Conservation (phyloP, 176 grass and related monocot genomes). For the Tillandsia leiboldiana region DNA sequence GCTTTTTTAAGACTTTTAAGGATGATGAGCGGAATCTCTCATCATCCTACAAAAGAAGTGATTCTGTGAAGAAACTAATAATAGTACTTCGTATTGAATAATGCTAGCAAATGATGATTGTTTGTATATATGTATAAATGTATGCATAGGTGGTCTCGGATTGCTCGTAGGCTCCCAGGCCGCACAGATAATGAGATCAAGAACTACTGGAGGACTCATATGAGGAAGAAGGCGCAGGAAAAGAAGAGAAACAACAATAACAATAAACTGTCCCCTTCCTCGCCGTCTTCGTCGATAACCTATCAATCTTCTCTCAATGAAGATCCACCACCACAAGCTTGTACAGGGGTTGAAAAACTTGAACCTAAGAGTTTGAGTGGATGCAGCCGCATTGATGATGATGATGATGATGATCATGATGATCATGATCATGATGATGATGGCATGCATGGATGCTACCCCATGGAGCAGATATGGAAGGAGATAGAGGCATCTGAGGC, state of each 20-base stretch:
- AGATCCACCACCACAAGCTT: conserved; percentile 20
- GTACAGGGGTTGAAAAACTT: conserved; percentile 22
- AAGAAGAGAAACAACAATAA: conserved; percentile 40
- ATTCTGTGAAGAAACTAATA: background rate
- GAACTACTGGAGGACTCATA: conserved; percentile 95
- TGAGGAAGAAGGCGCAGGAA: conserved; percentile 95
- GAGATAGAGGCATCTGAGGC: conserved; percentile 54
- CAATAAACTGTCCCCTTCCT: conserved; percentile 38
- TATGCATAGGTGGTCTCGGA: conserved; percentile 71
- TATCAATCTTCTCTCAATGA: conserved; percentile 36
- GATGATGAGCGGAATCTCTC: no score
- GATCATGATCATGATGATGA: background rate
- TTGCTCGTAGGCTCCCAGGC: conserved; percentile 61
- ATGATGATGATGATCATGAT: conserved; percentile 9
- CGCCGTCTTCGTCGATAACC: conserved; percentile 63
- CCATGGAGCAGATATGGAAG: conserved; percentile 88
- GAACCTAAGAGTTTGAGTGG: conserved; percentile 20
- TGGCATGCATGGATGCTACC: conserved; percentile 41
- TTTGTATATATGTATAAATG: conserved; percentile 9
- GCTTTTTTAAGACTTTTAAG: no score
- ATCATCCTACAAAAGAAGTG: background rate
- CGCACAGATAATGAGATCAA: conserved; percentile 95
- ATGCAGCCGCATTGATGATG: conserved; percentile 34
- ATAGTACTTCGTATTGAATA: background rate
- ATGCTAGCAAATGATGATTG: background rate